These are phyloP conservation scores for Penicillium robsamsonii DNA, from an alignment of 495 filamentous ascomycete species.

Conservation along the genomic window DNA sequence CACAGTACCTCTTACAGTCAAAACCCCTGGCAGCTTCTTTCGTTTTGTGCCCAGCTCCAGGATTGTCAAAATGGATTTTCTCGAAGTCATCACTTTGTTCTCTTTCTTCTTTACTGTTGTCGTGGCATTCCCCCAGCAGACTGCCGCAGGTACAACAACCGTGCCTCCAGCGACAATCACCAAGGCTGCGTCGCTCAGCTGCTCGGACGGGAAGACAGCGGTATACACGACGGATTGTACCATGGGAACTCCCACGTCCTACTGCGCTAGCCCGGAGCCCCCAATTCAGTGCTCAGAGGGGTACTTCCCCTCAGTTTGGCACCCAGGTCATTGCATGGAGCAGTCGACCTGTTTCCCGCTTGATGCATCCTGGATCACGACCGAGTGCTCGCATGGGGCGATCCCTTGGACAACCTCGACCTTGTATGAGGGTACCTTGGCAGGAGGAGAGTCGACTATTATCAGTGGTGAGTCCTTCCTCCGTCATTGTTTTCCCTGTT, in stretches of 20 bases:
- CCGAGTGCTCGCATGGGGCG: constrained; percentile 27
- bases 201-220: constrained; percentile 23
- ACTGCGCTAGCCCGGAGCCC: constrained; percentile 18
- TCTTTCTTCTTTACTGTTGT: constrained; percentile 1
- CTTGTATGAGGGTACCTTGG: constrained; percentile 23
- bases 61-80: not conserved
- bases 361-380: constrained; percentile 28
- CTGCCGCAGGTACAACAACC: not conserved
- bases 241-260: constrained; percentile 24
- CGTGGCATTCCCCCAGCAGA: constrained; percentile 16
- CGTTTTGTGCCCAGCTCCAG: not conserved
- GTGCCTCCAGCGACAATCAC: not conserved
- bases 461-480: constrained; percentile 18
- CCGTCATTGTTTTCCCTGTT: not conserved
- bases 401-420: constrained; percentile 23
- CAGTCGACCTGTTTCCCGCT: constrained; percentile 27
- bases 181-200: constrained; percentile 14
- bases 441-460: constrained; percentile 19
- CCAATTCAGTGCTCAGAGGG: constrained; percentile 22
- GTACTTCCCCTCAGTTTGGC: constrained; percentile 29
- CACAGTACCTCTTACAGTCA: not conserved
- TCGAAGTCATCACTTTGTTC: not conserved
- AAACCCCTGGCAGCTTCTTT: not conserved
- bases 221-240: constrained; percentile 32
- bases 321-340: constrained; percentile 30